These are phyloP conservation scores for Suhomyces xylopsoci DNA, from an alignment of 805 yeast species.

Conservation along the genomic window DNA sequence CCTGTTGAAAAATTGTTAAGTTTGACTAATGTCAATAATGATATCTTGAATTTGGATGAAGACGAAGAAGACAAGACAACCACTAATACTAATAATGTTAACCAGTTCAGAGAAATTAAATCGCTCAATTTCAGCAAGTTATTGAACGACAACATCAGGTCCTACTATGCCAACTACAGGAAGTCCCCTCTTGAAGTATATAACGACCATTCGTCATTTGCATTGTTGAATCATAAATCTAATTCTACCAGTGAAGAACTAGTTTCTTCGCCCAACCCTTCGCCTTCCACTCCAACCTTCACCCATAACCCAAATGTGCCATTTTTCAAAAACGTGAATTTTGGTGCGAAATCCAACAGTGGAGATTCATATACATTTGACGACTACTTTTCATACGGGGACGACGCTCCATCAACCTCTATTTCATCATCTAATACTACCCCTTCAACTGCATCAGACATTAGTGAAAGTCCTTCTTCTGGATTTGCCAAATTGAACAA, in stretches of 20 bases:
- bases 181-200: constrained; percentile 31
- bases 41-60: constrained; percentile 27
- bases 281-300: constrained; percentile 8
- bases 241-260: neutral
- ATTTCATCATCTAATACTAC: constrained; percentile 1
- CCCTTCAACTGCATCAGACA: constrained; percentile 5
- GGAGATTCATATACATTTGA: constrained; percentile 21
- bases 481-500: constrained; percentile 6
- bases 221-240: constrained; percentile 23
- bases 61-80: neutral
- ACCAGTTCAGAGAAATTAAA: neutral
- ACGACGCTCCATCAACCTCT: constrained; percentile 4
- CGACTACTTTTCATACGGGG: constrained; percentile 36
- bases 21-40: constrained; percentile 29
- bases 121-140: constrained; percentile 35
- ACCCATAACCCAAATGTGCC: constrained; percentile 20
- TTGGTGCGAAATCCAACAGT: constrained; percentile 25
- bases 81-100: neutral
- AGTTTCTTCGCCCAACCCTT: constrained; percentile 3
- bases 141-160: constrained; percentile 36
- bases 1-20: constrained; percentile 43
- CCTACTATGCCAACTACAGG: constrained; percentile 25
- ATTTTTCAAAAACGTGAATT: constrained; percentile 37
- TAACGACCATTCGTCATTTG: constrained; percentile 33
- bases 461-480: neutral